Conservation (phyloP, 208 protist species). For the Leishmania amazonensis region DNA sequence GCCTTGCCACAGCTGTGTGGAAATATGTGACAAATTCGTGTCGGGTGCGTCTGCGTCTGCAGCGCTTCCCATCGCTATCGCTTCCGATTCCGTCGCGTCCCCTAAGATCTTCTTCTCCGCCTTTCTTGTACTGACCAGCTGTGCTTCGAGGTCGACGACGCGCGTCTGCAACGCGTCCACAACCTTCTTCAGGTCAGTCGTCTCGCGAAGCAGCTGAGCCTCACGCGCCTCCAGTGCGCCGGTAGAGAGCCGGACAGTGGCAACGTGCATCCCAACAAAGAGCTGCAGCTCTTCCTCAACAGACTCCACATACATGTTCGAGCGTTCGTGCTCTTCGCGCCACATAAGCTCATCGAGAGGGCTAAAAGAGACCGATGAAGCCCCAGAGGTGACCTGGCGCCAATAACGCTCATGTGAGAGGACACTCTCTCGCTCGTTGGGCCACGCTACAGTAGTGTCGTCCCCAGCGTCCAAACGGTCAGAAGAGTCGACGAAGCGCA, state of each 20-base stretch:
- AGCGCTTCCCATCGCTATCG: background rate
- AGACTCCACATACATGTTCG: slow-evolving; percentile 12
- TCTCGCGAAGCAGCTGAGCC: slow-evolving; percentile 8
- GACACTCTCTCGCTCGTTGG: slow-evolving; percentile 10
- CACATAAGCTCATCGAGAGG: slow-evolving; percentile 10
- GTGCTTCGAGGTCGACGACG: slow-evolving; percentile 11
- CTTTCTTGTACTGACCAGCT: background rate
- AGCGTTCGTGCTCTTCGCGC: slow-evolving; percentile 9
- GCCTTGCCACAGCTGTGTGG: background rate
- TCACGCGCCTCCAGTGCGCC: slow-evolving; percentile 10
- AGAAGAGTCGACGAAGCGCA: slow-evolving; percentile 19
- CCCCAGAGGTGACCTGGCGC: background rate
- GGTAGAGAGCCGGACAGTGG: slow-evolving; percentile 6
- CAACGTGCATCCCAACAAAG: background rate
- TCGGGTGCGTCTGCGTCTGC: background rate
- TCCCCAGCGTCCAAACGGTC: slow-evolving; percentile 10
- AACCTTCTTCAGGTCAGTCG: background rate
- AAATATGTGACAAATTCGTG: background rate
- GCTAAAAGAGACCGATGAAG: background rate
- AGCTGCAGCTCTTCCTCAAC: slow-evolving; percentile 11
- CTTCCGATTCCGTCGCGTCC: background rate
- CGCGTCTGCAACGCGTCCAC: slow-evolving; percentile 18
- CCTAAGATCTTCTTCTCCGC: background rate
- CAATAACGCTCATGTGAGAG: background rate
- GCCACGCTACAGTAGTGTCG: background rate